Evolutionary conservation across 129 eudicot genomes (phyloP).

Genomic region (Arctium minus): DNA sequence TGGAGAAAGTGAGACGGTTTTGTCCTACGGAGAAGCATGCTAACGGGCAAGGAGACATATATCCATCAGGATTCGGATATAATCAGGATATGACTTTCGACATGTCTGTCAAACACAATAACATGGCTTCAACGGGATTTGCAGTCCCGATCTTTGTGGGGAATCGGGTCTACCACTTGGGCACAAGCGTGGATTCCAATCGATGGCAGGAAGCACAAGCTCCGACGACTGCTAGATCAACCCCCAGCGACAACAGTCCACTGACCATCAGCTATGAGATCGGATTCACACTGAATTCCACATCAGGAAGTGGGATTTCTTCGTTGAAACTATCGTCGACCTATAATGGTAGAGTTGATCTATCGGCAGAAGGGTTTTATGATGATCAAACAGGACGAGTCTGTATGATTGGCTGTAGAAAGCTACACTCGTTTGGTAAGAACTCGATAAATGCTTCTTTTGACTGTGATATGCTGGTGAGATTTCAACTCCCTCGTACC

Average conservation of each 20-base stretch:
- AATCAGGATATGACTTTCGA: conserved; percentile 49
- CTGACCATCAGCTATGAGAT: conserved; percentile 51
- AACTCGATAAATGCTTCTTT: conserved; percentile 9
- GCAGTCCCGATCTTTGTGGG: conserved; percentile 48
- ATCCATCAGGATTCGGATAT: conserved; percentile 37
- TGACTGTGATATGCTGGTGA: conserved; percentile 65
- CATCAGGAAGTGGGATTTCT: conserved; percentile 14
- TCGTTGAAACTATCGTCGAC: conserved; percentile 19
- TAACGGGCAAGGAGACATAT: conserved; percentile 20
- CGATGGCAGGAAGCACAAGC: not conserved
- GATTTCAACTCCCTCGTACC: conserved; percentile 40
- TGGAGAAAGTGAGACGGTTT: conserved; percentile 31
- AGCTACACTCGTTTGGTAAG: not conserved
- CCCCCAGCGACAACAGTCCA: not conserved
- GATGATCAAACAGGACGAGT: conserved; percentile 48
- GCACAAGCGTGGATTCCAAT: not conserved
- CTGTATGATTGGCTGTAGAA: conserved; percentile 78
- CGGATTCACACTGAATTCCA: conserved; percentile 5
- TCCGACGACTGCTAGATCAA: not conserved
- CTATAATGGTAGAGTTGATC: conserved; percentile 6
- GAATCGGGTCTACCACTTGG: conserved; percentile 14
- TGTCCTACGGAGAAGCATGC: conserved; percentile 27
- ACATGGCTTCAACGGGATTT: conserved; percentile 38
- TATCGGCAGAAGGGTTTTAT: conserved; percentile 74
- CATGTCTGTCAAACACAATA: conserved; percentile 33